These are phyloP conservation scores for Pholiota adiposa DNA, from an alignment of 1,284 basidiomycete genomes.

Conservation along the genomic window DNA sequence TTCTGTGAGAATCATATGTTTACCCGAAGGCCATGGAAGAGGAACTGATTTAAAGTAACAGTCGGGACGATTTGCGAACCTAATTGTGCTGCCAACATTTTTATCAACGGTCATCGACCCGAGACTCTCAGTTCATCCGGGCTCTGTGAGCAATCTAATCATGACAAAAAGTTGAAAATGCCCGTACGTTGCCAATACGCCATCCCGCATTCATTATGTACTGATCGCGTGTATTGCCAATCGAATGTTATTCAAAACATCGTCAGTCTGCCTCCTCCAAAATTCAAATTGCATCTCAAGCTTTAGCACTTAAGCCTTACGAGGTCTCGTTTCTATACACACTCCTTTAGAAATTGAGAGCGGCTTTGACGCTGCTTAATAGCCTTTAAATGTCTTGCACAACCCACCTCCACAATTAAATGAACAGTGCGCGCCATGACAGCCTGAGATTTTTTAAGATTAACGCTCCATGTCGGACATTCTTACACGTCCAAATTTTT, in stretches of 20 bases:
- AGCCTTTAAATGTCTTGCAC: neutral
- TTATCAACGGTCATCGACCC: no score
- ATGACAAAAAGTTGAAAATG: neutral
- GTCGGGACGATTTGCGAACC: no score
- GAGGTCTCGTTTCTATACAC: neutral
- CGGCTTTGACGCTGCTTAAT: neutral
- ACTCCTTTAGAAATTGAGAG: neutral
- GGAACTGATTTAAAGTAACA: no score
- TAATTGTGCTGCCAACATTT: no score
- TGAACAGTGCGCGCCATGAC: neutral
- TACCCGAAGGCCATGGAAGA: no score
- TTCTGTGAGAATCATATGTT: no score
- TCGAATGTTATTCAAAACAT: neutral
- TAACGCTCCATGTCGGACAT: neutral
- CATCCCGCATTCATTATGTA: neutral
- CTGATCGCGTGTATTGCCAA: neutral
- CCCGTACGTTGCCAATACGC: neutral
- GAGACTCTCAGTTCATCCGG: no score
- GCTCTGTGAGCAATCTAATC: no score
- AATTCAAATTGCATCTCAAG: neutral
- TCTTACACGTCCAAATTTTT: neutral
- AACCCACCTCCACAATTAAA: neutral
- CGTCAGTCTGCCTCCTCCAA: neutral
- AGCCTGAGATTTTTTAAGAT: neutral
- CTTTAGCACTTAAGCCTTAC: neutral